phyloP scores from a whole-genome alignment of 2,329 filamentous ascomycete species.

The Alternaria incomplexa region DNA sequence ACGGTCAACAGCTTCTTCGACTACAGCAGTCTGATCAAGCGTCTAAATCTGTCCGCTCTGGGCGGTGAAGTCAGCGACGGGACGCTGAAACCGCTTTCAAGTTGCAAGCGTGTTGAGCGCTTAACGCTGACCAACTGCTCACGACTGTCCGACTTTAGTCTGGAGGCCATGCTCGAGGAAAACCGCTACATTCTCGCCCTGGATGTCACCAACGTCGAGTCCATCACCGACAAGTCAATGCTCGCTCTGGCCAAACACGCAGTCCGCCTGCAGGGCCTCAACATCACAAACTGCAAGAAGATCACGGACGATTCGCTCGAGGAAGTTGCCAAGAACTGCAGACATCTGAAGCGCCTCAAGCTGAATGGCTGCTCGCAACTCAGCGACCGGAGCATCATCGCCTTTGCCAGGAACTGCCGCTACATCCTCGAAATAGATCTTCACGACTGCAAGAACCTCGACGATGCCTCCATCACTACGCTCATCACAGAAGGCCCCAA shows the following conservation, averaged over 20 bases:
- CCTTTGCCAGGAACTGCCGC: constrained; percentile 85
- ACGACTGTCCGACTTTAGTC: constrained; percentile 80
- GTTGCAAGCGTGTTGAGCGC: constrained; percentile 90
- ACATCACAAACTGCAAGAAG: constrained; percentile 83
- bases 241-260: constrained; percentile 80
- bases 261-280: constrained; percentile 84
- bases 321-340: constrained; percentile 79
- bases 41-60: constrained; percentile 85
- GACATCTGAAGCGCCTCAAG: constrained; percentile 90
- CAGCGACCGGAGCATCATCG: constrained; percentile 79
- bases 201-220: constrained; percentile 81
- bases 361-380: constrained; percentile 90
- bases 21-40: constrained; percentile 89
- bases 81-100: constrained; percentile 78
- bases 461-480: constrained; percentile 81
- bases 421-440: constrained; percentile 97
- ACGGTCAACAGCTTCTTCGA: constrained; percentile 79
- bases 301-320: constrained; percentile 88
- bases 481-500: constrained; percentile 79
- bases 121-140: constrained; percentile 91
- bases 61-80: constrained; percentile 83
- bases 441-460: constrained; percentile 80
- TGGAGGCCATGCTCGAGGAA: constrained; percentile 78
- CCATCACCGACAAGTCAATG: constrained; percentile 83
- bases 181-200: constrained; percentile 85